Evolutionary conservation across 495 filamentous ascomycete genomes (phyloP), one percentile per base, ranked within the genome.

Genomic region (Ramalina intermedia): DNA sequence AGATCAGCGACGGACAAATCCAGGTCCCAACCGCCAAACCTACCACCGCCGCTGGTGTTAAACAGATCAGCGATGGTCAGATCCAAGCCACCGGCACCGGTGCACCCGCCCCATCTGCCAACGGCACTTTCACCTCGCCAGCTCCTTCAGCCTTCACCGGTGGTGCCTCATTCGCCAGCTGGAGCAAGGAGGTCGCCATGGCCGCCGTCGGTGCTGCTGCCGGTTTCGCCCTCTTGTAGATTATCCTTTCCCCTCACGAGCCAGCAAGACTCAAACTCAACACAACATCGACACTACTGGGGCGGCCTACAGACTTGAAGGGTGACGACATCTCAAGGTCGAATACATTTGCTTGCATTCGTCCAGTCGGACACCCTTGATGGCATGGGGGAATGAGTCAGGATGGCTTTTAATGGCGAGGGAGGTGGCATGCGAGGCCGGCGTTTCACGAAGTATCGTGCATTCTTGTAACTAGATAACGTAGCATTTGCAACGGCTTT

Each of bases 161-260:
- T 18, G 53, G 57, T 29, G 61, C 52, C 40, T 57, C 60, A 24
- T 59, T 61, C 21, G 51, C 67, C 24, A 55, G 61, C 53, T 57
- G 47, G 61, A 69, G 53, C 36, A 58, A 63, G 16, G 65, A 63
- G 40, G 55, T 57, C 5, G 50, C 68, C 38, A 55, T 62, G 20
- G 70, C 59, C 23, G 71, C 64, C 60, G 60, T 63, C 6, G 48
- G 69, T 46, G 70, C 66, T 40, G 60, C 66, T 46, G 72, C 69
- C 37, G 69, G 68, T 35, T 46, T 73, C 38, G 47, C 67, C 42
- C 51, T 73, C 59, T 60, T 71, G 26, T 75, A 67, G 64, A 46
- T 35, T 46, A 35, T 40, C 8, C 16, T 20, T 14, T 18, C 3
- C 11, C 24, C 13, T 6, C 33, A 6, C 16, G 33, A 35, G 13